A percentile compares a stretch with the other conserved stretches of the same genome.
Evolutionary conservation across 208 protist genomes (phyloP).

Genomic region (Trypanosoma lewisi): DNA sequence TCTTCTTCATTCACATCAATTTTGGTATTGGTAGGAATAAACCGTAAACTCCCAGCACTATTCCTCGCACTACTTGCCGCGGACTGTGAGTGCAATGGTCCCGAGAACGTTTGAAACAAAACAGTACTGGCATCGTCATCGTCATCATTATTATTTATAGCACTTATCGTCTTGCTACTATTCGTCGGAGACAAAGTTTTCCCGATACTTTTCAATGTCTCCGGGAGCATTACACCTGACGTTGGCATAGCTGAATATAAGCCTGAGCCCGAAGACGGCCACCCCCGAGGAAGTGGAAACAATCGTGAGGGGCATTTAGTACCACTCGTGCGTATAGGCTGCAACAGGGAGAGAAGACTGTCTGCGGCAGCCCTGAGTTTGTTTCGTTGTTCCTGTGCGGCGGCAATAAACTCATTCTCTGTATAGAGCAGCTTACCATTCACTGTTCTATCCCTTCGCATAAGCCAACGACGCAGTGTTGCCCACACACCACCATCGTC

Average conservation of each 20-base stretch:
- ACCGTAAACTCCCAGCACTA: no score
- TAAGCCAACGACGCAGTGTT: slow-evolving; percentile 1
- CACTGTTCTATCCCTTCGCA: not conserved
- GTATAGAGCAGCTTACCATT: not conserved
- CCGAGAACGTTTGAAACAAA: not conserved
- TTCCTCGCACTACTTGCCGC: not conserved
- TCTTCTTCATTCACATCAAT: slow-evolving; percentile 6
- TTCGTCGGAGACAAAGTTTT: no score
- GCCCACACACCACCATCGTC: not conserved
- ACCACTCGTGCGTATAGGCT: not conserved
- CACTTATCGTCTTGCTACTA: not conserved
- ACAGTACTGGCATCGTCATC: no score
- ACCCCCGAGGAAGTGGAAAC: slow-evolving; percentile 11
- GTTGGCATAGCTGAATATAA: not conserved
- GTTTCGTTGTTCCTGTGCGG: not conserved
- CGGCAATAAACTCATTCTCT: not conserved
- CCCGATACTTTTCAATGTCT: not conserved
- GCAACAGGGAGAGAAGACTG: not conserved
- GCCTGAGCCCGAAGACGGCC: not conserved
- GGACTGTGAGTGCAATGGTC: not conserved
- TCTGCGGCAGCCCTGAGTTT: not conserved
- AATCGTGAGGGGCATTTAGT: not conserved
- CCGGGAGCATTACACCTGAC: not conserved
- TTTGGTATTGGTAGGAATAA: not conserved
- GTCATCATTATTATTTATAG: not conserved